Conservation (phyloP, 345 rosid species). For the Linum lewisii region DNA sequence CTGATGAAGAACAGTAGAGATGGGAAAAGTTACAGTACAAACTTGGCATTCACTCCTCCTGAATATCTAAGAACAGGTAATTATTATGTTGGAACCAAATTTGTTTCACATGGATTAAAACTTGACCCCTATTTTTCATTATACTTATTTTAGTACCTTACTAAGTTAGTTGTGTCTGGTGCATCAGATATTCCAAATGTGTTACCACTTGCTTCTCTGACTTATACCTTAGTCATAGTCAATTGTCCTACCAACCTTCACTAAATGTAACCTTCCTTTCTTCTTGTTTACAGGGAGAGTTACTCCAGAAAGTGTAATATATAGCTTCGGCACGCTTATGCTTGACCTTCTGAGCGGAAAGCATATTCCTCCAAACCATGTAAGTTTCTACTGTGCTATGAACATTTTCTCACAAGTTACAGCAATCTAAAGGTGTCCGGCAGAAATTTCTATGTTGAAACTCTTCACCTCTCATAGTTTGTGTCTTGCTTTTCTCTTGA, state of each 20-base stretch:
- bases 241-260: background rate
- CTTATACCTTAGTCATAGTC: background rate
- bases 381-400: background rate
- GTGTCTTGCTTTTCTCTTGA: background rate
- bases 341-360: constrained; percentile 6
- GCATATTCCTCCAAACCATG: constrained; percentile 4
- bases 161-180: too few relatives aligned
- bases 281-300: background rate
- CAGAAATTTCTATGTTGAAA: background rate
- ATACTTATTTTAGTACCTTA: background rate
- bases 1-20: constrained; percentile 7
- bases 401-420: background rate
- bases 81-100: background rate
- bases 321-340: constrained; percentile 4
- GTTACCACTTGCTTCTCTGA: background rate
- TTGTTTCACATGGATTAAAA: background rate
- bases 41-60: constrained; percentile 6
- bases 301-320: constrained; percentile 4
- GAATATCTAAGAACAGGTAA: constrained; percentile 7
- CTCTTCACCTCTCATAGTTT: background rate
- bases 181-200: too few relatives aligned
- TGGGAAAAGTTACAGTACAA: constrained; percentile 6
- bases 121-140: background rate
- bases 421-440: background rate
- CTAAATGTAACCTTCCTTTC: background rate